Evolutionary conservation across 2,329 filamentous ascomycete genomes (phyloP).

Genomic region (Aspergillus pseudoterreus): DNA sequence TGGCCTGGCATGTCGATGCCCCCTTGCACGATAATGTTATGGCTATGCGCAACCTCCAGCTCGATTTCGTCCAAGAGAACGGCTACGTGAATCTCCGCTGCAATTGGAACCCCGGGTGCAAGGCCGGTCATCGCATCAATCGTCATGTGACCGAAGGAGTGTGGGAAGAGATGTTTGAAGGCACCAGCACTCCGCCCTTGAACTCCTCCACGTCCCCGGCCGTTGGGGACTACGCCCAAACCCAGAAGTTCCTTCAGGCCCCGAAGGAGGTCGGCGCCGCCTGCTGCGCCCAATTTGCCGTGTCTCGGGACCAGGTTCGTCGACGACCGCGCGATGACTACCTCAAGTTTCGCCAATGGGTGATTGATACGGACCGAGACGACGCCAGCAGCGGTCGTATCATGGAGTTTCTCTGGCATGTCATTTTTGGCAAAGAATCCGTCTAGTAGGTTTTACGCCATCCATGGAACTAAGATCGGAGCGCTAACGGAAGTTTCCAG

Average conservation of each 20-base stretch:
- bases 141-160: conserved; percentile 34
- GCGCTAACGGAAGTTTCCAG: conserved; percentile 17
- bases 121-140: conserved; percentile 29
- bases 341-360: conserved; percentile 56
- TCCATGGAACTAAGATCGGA: no score
- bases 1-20: conserved; percentile 58
- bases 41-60: conserved; percentile 47
- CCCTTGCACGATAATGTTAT: conserved; percentile 54
- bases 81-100: conserved; percentile 62
- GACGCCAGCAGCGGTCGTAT: conserved; percentile 58
- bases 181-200: conserved; percentile 35
- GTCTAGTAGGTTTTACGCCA: conserved; percentile 32
- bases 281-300: conserved; percentile 66
- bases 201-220: conserved; percentile 19
- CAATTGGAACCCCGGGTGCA: conserved; percentile 56
- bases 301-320: conserved; percentile 52
- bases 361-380: conserved; percentile 53
- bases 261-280: conserved; percentile 52
- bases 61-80: conserved; percentile 49
- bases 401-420: conserved; percentile 65
- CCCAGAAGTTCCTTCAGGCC: conserved; percentile 35
- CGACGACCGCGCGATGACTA: conserved; percentile 52
- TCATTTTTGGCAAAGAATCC: conserved; percentile 45
- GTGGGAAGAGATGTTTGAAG: conserved; percentile 36
- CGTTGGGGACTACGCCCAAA: neutral